Base-by-base conservation (phyloP, 345 rosid genomes). In the Moricandia moricandioides region DNA sequence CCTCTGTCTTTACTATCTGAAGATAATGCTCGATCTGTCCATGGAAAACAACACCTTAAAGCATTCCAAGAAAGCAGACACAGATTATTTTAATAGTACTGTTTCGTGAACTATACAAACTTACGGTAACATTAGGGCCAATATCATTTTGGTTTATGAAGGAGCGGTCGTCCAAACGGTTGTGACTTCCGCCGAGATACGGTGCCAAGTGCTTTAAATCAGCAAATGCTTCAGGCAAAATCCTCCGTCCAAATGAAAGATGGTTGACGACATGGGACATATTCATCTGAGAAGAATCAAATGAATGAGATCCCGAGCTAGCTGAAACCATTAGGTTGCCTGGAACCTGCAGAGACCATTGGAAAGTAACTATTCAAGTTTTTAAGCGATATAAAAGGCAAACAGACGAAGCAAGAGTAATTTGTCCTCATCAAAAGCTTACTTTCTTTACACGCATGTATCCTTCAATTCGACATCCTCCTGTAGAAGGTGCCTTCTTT, bases 381-480 rank as follows among this genome's bases (percentile, higher is more conserved):
- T 58, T 72, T 2, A 4, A 8, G 69, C 5, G 1, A 68, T 2
- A 17, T 11, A 7, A 61, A 30, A 34, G 55, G 35, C 14, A 65
- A 26, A 31, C 26, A 40, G 24, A 72, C 17, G 37, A 13, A 78
- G 59, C 47, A 65, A 51, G n/a, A 51, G 62, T 54, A 35, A 11
- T 40, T 62, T 62, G 26, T 73, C 17, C 12, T 31, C 49, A 35
- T 56, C 17, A 18, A 55, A 57, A 26, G 26, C 40, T 56, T 79
- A 89, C 99, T 96, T 96, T 96, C 83, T 96, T 96, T 47, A 95
- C 96, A 54, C 96, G 91, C 56, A 95, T 91, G 83, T 89, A 85
- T 68, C 99, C 99, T 85, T 95, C 99, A 67, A 95, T 85, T 87
- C 93, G 88, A 52, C 99, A 95, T 72, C 99, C 99, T 63, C 98